These are phyloP conservation scores for Spinacia oleracea DNA, from an alignment of 179 eudicot species.

Conservation along the genomic window DNA sequence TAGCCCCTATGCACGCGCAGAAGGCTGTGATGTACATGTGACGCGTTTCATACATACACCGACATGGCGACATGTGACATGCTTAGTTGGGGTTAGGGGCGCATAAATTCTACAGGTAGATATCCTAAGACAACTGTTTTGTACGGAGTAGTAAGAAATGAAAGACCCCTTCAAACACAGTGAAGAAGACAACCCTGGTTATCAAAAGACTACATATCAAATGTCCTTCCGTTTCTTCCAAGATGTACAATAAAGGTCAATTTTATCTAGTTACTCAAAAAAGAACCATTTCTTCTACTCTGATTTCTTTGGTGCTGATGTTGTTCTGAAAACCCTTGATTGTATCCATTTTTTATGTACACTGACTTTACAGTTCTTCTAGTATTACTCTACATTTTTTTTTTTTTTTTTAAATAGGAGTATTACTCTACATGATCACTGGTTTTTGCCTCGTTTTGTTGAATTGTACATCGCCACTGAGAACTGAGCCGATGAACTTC, in stretches of 20 bases:
- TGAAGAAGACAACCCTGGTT: background rate
- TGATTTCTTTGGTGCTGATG: background rate
- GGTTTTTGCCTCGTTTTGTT: constrained; percentile 65
- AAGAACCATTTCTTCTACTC: background rate
- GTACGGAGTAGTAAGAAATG: no score
- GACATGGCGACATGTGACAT: no score
- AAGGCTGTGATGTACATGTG: no score
- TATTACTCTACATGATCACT: constrained; percentile 28
- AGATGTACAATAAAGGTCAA: background rate
- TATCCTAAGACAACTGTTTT: no score
- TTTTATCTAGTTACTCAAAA: background rate
- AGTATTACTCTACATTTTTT: background rate
- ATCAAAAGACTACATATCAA: background rate
- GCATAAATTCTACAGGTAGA: no score
- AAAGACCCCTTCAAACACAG: no score
- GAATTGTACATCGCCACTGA: constrained; percentile 84
- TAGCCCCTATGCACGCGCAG: no score
- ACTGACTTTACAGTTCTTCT: constrained; percentile 14
- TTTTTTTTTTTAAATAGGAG: no score
- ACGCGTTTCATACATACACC: no score
- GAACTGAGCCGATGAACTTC: constrained; percentile 69
- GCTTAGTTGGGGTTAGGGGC: no score
- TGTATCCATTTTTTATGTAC: background rate
- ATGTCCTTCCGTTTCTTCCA: background rate
- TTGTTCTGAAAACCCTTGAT: background rate